phyloP scores from a whole-genome alignment of 495 filamentous ascomycete genomes.

The Aspergillus nidulans region DNA sequence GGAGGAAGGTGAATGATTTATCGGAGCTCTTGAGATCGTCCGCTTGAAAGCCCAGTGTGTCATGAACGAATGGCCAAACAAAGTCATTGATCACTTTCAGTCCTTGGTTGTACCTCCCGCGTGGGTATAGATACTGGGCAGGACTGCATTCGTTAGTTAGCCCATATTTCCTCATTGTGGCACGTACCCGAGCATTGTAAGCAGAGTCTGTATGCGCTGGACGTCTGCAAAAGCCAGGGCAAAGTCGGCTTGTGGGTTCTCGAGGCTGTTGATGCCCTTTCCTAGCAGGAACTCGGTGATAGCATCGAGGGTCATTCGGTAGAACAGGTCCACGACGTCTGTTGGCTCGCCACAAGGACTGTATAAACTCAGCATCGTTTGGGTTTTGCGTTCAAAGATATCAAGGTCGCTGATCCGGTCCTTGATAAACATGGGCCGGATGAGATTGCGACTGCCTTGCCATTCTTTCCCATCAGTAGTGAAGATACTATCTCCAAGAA shows the following conservation, averaged over 20 bases:
- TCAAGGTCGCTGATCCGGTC: constrained; percentile 46
- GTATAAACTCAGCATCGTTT: constrained; percentile 37
- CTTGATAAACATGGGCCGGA: constrained; percentile 56
- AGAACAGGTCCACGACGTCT: constrained; percentile 51
- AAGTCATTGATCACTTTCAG: constrained; percentile 8
- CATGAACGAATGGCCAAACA: constrained; percentile 7
- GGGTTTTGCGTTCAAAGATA: constrained; percentile 49
- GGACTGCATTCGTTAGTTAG: not conserved
- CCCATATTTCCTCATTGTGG: not conserved
- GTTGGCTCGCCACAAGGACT: constrained; percentile 37
- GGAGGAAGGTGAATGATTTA: constrained; percentile 5
- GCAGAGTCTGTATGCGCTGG: constrained; percentile 38
- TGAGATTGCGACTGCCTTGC: constrained; percentile 48
- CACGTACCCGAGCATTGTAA: constrained; percentile 16
- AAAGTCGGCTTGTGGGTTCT: constrained; percentile 48
- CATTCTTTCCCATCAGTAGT: constrained; percentile 52
- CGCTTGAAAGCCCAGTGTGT: not conserved
- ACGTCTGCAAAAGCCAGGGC: constrained; percentile 50
- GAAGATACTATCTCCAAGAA: constrained; percentile 57
- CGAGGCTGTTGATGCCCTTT: constrained; percentile 46
- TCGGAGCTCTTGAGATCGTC: not conserved
- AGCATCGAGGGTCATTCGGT: constrained; percentile 52
- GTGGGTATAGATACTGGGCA: constrained; percentile 4
- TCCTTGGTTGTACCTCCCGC: not conserved
- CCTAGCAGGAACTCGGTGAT: constrained; percentile 58